Evolutionary conservation across 495 filamentous ascomycete genomes (phyloP).

Genomic region (Niebla homalea): DNA sequence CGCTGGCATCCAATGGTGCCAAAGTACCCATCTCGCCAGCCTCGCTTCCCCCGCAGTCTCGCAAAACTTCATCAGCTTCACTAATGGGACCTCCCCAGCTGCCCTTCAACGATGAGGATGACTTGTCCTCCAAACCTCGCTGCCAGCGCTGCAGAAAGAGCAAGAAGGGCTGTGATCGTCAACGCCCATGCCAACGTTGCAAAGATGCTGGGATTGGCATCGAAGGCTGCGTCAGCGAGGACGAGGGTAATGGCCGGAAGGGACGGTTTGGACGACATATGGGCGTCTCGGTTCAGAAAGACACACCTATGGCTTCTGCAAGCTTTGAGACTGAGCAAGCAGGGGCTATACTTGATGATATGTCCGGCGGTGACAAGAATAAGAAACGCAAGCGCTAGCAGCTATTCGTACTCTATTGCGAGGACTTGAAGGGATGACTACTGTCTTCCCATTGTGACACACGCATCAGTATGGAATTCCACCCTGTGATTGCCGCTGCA

Average conservation of each 20-base stretch:
- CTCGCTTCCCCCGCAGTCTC: slow-evolving; percentile 50
- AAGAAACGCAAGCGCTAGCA: slow-evolving; percentile 62
- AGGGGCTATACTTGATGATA: slow-evolving; percentile 17
- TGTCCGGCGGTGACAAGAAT: slow-evolving; percentile 41
- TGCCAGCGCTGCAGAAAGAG: slow-evolving; percentile 98
- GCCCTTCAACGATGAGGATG: slow-evolving; percentile 70
- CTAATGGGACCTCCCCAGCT: slow-evolving; percentile 38
- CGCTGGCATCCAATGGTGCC: slow-evolving; percentile 20
- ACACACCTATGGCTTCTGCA: slow-evolving; percentile 26
- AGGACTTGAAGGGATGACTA: too few species aligned
- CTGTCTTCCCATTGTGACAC: too few species aligned
- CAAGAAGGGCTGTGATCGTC: slow-evolving; percentile 97
- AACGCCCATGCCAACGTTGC: slow-evolving; percentile 87
- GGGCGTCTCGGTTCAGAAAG: slow-evolving; percentile 64
- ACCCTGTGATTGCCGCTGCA: too few species aligned
- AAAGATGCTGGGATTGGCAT: slow-evolving; percentile 86
- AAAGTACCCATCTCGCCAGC: slow-evolving; percentile 57
- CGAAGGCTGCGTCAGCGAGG: slow-evolving; percentile 90
- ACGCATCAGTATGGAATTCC: too few species aligned
- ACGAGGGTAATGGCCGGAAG: slow-evolving; percentile 90
- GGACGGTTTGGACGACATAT: slow-evolving; percentile 94
- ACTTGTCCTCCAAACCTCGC: slow-evolving; percentile 84
- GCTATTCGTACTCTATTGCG: neutral
- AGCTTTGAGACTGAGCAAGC: slow-evolving; percentile 24
- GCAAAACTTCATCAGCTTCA: slow-evolving; percentile 66